These are phyloP conservation scores for Porogramme epimiltina DNA, from an alignment of 1,284 basidiomycete genomes.

Conservation along the genomic window DNA sequence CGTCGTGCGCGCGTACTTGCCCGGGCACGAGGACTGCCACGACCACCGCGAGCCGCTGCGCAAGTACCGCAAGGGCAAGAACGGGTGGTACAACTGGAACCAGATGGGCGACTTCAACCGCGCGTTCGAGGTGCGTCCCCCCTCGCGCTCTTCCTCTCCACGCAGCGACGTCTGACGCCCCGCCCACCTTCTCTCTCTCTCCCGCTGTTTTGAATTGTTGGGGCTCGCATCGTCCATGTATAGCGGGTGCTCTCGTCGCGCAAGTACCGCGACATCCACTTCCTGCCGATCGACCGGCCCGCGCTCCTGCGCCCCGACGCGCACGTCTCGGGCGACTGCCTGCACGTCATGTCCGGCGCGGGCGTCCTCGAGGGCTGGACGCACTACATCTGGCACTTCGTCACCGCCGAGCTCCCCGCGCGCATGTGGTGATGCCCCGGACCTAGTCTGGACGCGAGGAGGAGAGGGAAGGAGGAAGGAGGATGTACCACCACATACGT, in stretches of 20 bases:
- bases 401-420: slow-evolving; percentile 40
- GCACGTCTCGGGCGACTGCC: slow-evolving; percentile 63
- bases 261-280: slow-evolving; percentile 56
- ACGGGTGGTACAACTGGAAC: slow-evolving; percentile 64
- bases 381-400: slow-evolving; percentile 67
- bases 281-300: slow-evolving; percentile 58
- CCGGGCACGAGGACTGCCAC: slow-evolving; percentile 67
- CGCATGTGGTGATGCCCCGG: slow-evolving; percentile 11
- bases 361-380: slow-evolving; percentile 71
- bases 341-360: slow-evolving; percentile 63
- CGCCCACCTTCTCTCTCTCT: too few species aligned
- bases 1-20: slow-evolving; percentile 61
- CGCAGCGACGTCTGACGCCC: background rate
- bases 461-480: too few species aligned
- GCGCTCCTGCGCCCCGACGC: slow-evolving; percentile 62
- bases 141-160: background rate
- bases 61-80: slow-evolving; percentile 41
- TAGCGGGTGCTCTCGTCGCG: slow-evolving; percentile 35
- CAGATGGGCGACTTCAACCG: slow-evolving; percentile 57
- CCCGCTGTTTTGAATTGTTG: too few species aligned
- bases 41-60: slow-evolving; percentile 43
- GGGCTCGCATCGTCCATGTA: background rate
- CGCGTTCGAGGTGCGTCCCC: slow-evolving; percentile 49
- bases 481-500: too few species aligned
- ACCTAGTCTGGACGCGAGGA: too few species aligned